These are phyloP conservation scores for Cutaneotrichosporon daszewskae DNA, from an alignment of 1,284 basidiomycete genomes.

Conservation along the genomic window DNA sequence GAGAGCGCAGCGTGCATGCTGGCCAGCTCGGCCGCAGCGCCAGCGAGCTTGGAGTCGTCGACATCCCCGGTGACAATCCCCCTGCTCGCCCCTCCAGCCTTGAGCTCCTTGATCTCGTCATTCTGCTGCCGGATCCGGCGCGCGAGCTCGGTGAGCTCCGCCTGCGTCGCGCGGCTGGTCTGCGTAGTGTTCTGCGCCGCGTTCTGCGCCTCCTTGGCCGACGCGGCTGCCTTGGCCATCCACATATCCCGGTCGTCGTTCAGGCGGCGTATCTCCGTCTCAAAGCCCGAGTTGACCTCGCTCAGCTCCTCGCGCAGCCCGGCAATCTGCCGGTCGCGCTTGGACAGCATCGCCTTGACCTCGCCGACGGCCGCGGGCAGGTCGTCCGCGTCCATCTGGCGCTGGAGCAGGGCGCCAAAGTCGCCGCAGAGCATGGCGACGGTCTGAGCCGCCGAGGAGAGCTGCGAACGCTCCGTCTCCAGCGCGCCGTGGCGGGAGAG, in stretches of 20 bases:
- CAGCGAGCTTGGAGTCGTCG: constrained; percentile 17
- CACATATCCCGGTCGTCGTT: constrained; percentile 54
- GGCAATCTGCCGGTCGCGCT: constrained; percentile 5
- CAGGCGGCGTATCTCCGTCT: constrained; percentile 56
- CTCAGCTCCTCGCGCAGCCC: constrained; percentile 25
- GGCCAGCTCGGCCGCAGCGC: constrained; percentile 51
- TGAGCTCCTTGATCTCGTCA: constrained; percentile 24
- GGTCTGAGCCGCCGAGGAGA: not conserved
- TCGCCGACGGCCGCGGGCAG: constrained; percentile 2
- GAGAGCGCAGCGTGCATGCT: constrained; percentile 60
- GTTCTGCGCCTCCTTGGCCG: constrained; percentile 47
- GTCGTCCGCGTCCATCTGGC: not conserved
- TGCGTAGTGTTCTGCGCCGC: not conserved
- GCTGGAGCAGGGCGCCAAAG: constrained; percentile 5
- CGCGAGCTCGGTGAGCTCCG: constrained; percentile 12
- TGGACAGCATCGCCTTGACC: not conserved
- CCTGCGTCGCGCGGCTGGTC: constrained; percentile 3
- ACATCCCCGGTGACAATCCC: too few species aligned
- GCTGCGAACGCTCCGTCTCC: not conserved
- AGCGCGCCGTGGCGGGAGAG: constrained; percentile 2
- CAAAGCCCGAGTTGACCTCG: constrained; percentile 53
- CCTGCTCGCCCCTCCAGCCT: not conserved
- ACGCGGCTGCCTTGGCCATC: constrained; percentile 55
- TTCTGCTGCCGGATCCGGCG: constrained; percentile 21
- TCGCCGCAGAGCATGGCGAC: constrained; percentile 3